Base-by-base conservation (phyloP, 2,329 filamentous ascomycete genomes). In the Aspergillus luchuensis region DNA sequence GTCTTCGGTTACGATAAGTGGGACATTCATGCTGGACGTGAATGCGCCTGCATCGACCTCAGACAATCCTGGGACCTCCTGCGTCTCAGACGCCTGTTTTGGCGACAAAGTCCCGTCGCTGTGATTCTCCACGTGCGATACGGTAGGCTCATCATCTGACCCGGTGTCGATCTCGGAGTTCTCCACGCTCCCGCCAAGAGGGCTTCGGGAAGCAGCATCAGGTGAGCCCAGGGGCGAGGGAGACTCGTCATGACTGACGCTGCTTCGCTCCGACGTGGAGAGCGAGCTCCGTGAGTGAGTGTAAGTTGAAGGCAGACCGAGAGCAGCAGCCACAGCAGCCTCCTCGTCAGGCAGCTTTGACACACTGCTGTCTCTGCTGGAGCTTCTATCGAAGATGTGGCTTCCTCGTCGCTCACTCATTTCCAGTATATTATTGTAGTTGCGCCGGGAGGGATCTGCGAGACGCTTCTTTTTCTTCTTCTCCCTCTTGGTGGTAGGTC, bases 381-480 rank as follows among this genome's bases (percentile, higher is more conserved):
- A 78, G 36, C 77, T 78, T 8, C 75, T 74, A 63, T 85, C 81
- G 51, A 87, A 80, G 36, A 86, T 75, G 56, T 82, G 81, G 19
- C 84, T 80, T 11, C 82, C 82, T 38, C 74, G 72, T 10, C 71
- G 67, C 52, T 81, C 83, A 52, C 84, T 87, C 67, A 90, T 84
- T 55, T 90, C 86, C 8, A 97, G 80, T 76, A 97, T 92, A 56
- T 89, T 85, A 55, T 88, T 82, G 73, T 97, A 97, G 48, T 88
- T 90, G 66, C 90, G 87, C 36, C 92, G 85, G 15, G 81, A 83
- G 5, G 91, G 88, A 68, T 97, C 91, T 57, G 90, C 87, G 54
- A 87, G 85, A 30, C 93, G 88, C 80, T 97, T 97, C 61, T 85
- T 84, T 78, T 95, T 96, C 80, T 96, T 96, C 78, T 95, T 95